Conservation (phyloP, 768 basidiomycete genomes). For the Cystobasidium ongulense region DNA sequence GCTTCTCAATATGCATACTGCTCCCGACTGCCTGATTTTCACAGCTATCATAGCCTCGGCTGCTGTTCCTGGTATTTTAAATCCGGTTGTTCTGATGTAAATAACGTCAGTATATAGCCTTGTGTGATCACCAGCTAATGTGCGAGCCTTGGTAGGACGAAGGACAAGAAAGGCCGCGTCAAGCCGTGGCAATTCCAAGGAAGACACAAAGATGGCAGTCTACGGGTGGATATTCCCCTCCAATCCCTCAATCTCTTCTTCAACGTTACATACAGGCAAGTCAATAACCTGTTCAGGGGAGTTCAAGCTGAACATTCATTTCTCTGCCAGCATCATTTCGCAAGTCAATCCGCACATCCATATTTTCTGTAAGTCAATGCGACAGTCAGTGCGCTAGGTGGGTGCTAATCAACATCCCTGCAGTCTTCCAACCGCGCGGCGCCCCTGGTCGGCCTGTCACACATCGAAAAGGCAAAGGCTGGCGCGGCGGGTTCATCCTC, state of each 20-base stretch:
- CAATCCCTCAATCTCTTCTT: constrained; percentile 47
- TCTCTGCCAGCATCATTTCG: constrained; percentile 73
- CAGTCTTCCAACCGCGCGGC: constrained; percentile 49
- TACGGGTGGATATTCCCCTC: constrained; percentile 76
- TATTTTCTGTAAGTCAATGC: constrained; percentile 78
- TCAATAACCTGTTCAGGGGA: neutral
- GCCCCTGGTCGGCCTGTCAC: constrained; percentile 88
- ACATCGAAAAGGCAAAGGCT: constrained; percentile 88
- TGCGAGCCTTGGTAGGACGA: neutral
- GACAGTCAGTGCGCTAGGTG: constrained; percentile 24
- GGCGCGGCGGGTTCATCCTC: constrained; percentile 56
- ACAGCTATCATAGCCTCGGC: constrained; percentile 55
- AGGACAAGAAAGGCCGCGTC: constrained; percentile 37
- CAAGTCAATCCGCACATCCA: constrained; percentile 83
- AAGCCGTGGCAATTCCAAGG: constrained; percentile 41
- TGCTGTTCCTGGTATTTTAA: constrained; percentile 88
- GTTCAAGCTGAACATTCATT: neutral
- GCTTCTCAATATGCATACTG: constrained; percentile 85
- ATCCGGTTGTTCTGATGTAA: constrained; percentile 82
- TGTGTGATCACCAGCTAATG: neutral
- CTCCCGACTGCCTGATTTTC: constrained; percentile 65
- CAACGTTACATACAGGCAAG: constrained; percentile 60
- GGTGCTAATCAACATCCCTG: constrained; percentile 6
- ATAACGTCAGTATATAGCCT: neutral
- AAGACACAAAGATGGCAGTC: constrained; percentile 37